Evolutionary conservation across 192 early-diverging fungal species (phyloP).

Genomic region (Backusella luteola): DNA sequence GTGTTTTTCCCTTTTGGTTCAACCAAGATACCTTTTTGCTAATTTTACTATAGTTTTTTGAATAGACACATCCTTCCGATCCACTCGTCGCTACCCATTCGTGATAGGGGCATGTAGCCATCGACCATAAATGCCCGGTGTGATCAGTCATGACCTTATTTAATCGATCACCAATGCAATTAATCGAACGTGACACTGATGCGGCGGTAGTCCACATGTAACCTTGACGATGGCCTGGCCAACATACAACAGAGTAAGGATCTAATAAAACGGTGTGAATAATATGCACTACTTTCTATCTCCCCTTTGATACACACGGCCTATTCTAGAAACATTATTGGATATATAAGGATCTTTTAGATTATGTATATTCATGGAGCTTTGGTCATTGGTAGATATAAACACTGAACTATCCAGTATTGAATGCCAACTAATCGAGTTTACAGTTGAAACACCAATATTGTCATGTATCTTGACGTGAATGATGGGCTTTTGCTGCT

Average conservation of each 20-base stretch:
- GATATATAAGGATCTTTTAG: constrained; percentile 6
- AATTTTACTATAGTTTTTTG: not conserved
- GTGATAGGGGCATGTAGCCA: constrained; percentile 2
- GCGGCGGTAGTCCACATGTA: not conserved
- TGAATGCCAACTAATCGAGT: not conserved
- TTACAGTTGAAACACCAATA: not conserved
- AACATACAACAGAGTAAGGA: not conserved
- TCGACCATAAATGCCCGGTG: constrained; percentile 8
- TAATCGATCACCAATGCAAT: not conserved
- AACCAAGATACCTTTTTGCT: not conserved
- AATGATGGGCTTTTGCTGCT: not conserved
- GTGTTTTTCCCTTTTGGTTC: not conserved
- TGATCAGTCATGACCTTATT: not conserved
- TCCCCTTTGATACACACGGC: not conserved
- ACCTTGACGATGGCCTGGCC: not conserved
- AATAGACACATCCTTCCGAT: not conserved
- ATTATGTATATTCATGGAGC: not conserved
- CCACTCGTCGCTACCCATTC: not conserved
- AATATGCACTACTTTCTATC: not conserved
- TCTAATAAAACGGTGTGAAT: not conserved
- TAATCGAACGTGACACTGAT: not conserved
- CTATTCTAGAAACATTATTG: not conserved
- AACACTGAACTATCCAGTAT: not conserved
- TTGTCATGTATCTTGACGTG: not conserved
- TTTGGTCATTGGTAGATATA: not conserved